Evolutionary conservation across 1,284 basidiomycete genomes (phyloP).

Genomic region (Vanrija sp.): DNA sequence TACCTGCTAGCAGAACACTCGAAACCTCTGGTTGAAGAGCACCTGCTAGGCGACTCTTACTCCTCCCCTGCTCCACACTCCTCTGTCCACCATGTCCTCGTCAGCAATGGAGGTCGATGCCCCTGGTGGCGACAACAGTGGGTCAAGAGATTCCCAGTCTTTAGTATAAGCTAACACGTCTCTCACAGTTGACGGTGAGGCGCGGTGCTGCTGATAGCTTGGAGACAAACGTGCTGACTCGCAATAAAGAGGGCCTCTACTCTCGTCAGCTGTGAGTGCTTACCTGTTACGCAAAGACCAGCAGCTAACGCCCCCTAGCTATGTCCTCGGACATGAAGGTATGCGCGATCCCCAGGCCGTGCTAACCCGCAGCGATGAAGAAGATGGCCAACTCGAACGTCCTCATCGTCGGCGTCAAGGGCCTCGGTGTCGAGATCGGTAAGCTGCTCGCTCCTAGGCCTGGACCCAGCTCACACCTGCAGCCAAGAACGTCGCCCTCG

Average conservation of each 20-base stretch:
- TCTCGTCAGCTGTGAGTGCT: conserved; percentile 84
- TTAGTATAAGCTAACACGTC: background rate
- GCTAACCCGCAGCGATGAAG: conserved; percentile 79
- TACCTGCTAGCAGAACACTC: too few relatives aligned
- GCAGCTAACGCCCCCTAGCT: conserved; percentile 55
- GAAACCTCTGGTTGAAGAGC: too few relatives aligned
- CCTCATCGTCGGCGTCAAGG: conserved; percentile 87
- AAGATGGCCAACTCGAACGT: conserved; percentile 97
- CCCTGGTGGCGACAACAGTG: conserved; percentile 41
- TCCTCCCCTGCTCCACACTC: background rate
- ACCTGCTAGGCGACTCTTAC: background rate
- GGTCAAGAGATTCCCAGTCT: conserved; percentile 7
- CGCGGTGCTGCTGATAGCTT: background rate
- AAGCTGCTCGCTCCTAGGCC: conserved; percentile 20
- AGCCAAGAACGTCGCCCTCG: conserved; percentile 96
- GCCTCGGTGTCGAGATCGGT: conserved; percentile 96
- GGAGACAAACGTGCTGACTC: background rate
- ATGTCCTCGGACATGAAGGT: conserved; percentile 96
- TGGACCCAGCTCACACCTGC: conserved; percentile 6
- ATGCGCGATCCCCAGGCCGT: conserved; percentile 18
- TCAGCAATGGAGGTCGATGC: conserved; percentile 44
- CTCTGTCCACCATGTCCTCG: background rate
- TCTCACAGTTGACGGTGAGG: conserved; percentile 40
- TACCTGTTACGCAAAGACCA: background rate
- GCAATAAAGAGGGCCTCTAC: conserved; percentile 71